Evolutionary conservation across 768 basidiomycete genomes (phyloP), one percentile per base, ranked within the genome.

Genomic region (Tremella yokohamensis): DNA sequence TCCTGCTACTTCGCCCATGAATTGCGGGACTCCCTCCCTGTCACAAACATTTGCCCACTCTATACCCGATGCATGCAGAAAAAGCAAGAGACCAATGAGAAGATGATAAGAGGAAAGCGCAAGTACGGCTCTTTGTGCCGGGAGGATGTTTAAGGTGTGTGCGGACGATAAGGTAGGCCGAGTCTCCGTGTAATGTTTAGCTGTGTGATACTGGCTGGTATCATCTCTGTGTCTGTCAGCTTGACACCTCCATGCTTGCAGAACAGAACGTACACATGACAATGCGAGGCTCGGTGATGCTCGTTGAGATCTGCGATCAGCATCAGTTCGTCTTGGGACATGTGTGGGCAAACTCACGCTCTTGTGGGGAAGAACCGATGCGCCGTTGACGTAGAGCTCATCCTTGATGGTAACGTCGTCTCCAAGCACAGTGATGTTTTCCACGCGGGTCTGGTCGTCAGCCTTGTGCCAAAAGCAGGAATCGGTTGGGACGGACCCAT

Each of bases 321-420:
- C 51, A 16, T 49, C n/a, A 22, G 29, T 19, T 1, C 8, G 48
- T 40, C 25, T 40, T 39, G 20, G 19, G 7, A 45, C 42, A 16
- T 6, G 42, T 34, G n/a, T 34, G 42, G 15, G 4, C 6, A 25
- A 19, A 72, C 74, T 69, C 57, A 75, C 74, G 61, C 73, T 76
- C 72, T 76, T 76, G 72, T 76, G 75, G 22, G 74, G 78, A 47
- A 78, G 63, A 42, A 78, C 77, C 7, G 74, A 76, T 52, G 78
- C 79, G 24, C 79, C 78, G 62, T 78, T 78, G 62, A 80, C 70
- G 65, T 74, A 78, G 15, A 80, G 64, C 65, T 80, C 80, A 60
- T 80, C 80, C 76, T 80, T 80, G 76, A 80, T 78, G 34, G 76
- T 74, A 20, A 80, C 79, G 52, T 80, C 80, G 65, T 80, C 80